Conservation (phyloP, 1,139 yeast genomes). For the Pneumocystis murina region DNA sequence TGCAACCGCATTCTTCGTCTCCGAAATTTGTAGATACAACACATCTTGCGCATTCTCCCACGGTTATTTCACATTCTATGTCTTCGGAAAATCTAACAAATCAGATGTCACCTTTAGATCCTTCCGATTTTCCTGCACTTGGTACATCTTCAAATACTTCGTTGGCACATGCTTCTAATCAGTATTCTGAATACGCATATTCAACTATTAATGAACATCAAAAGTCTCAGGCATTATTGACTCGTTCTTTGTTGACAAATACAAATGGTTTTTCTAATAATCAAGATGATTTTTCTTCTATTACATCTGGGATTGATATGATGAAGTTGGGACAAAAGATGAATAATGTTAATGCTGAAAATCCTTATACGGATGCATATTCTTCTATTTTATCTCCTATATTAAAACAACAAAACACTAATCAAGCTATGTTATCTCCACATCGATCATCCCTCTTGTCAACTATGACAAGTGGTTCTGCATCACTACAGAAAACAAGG, state of each 20-base stretch:
- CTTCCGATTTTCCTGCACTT: background rate
- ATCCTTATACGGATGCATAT: background rate
- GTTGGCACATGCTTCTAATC: background rate
- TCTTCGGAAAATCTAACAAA: background rate
- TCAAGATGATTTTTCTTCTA: constrained; percentile 1
- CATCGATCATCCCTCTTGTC: background rate
- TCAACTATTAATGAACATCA: background rate
- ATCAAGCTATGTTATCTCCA: background rate
- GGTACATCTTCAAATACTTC: background rate
- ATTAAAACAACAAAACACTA: background rate
- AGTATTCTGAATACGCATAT: background rate
- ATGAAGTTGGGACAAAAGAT: background rate
- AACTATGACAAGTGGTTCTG: background rate
- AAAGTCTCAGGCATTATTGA: background rate
- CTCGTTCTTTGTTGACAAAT: background rate
- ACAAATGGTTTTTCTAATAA: background rate
- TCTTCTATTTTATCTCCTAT: background rate
- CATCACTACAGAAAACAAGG: background rate
- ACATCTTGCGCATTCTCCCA: background rate
- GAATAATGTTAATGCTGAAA: background rate
- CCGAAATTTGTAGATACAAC: background rate
- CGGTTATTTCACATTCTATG: background rate
- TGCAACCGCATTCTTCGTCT: background rate
- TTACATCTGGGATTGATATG: background rate
- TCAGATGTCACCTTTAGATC: background rate